Conservation (phyloP, 148 eudicot species). For the Salicornia ramosissima region DNA sequence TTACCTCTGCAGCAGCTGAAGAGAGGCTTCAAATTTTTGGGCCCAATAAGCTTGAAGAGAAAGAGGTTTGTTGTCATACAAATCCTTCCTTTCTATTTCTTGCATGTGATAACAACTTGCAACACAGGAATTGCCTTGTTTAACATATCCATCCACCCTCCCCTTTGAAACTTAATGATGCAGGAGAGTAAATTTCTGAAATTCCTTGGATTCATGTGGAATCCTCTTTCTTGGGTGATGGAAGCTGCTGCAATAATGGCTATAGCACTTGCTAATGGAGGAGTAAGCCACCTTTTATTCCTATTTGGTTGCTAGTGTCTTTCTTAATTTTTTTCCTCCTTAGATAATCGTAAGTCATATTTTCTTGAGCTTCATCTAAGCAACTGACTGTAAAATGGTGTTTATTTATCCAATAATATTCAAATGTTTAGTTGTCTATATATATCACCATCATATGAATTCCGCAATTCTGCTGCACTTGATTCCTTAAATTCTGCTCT, state of each 20-base stretch:
- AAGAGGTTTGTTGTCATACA: conserved; percentile 22
- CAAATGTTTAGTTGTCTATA: too few species aligned
- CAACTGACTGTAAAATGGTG: too few species aligned
- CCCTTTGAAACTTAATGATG: background rate
- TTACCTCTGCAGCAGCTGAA: conserved; percentile 27
- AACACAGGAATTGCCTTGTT: background rate
- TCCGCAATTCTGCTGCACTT: too few species aligned
- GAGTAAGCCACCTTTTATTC: conserved; percentile 26
- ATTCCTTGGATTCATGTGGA: conserved; percentile 55
- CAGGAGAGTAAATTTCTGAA: conserved; percentile 49
- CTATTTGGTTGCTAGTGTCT: background rate
- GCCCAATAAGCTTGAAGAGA: conserved; percentile 39
- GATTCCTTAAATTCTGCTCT: too few species aligned
- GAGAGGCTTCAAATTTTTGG: conserved; percentile 28
- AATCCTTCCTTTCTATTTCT: background rate
- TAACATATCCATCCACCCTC: background rate
- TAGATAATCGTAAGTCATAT: background rate
- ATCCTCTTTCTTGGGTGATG: conserved; percentile 60
- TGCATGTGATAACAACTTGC: background rate
- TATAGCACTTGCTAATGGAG: conserved; percentile 55
- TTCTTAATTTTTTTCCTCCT: background rate
- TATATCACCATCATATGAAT: too few species aligned
- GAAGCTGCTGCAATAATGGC: conserved; percentile 66
- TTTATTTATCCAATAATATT: too few species aligned
- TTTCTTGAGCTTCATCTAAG: too few species aligned